phyloP scores from a whole-genome alignment of 2,329 filamentous ascomycete genomes.

The Penicillium thymicola region DNA sequence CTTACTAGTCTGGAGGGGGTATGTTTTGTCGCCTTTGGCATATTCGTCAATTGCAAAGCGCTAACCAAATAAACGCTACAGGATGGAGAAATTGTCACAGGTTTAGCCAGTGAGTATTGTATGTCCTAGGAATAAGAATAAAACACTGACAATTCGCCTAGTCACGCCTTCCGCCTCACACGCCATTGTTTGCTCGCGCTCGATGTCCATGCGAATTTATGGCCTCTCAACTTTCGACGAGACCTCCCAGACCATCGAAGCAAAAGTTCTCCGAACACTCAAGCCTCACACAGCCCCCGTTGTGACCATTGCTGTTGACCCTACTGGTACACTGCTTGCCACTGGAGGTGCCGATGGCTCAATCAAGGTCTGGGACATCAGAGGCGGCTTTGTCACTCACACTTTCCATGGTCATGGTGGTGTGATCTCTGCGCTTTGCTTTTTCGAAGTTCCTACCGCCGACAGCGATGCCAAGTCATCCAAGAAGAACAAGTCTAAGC shows the following conservation, averaged over 20 bases:
- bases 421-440: conserved; percentile 83
- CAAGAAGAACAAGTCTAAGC: conserved; percentile 47
- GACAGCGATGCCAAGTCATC: conserved; percentile 38
- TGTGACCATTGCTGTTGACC: conserved; percentile 78
- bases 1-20: conserved; percentile 86
- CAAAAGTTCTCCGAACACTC: conserved; percentile 70
- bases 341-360: conserved; percentile 91
- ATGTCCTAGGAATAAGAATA: neutral
- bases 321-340: conserved; percentile 82
- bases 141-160: conserved; percentile 34
- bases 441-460: conserved; percentile 70
- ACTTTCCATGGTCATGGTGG: conserved; percentile 92
- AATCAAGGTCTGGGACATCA: conserved; percentile 96
- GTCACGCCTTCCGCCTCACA: conserved; percentile 87
- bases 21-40: conserved; percentile 36
- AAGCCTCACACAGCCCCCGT: conserved; percentile 91
- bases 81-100: conserved; percentile 61
- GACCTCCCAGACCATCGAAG: conserved; percentile 57
- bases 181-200: conserved; percentile 86
- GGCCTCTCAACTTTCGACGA: conserved; percentile 60
- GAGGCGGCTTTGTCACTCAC: conserved; percentile 85
- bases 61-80: conserved; percentile 34
- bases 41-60: conserved; percentile 4
- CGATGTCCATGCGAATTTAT: conserved; percentile 93
- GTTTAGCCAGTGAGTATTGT: conserved; percentile 40